These are phyloP conservation scores for Neobulgaria alba DNA, from an alignment of 2,329 filamentous ascomycete species.

Conservation along the genomic window DNA sequence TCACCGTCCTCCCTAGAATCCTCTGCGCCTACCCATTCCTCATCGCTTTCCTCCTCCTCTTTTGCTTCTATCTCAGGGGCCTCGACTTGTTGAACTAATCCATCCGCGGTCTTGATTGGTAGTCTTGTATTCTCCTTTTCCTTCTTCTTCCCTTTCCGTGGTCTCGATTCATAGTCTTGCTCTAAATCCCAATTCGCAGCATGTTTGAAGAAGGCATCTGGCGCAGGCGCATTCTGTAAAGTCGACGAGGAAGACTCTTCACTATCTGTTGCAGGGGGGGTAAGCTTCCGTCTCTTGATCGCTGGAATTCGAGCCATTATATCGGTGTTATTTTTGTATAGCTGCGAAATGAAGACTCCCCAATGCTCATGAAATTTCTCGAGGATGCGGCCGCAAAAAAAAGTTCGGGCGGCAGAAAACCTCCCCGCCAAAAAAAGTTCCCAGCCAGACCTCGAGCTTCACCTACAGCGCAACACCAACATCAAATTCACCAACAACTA, in stretches of 20 bases:
- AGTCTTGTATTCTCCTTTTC: slow-evolving; percentile 62
- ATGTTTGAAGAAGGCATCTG: slow-evolving; percentile 53
- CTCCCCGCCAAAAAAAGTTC: slow-evolving; percentile 19
- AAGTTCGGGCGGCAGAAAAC: slow-evolving; percentile 15
- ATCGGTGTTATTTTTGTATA: slow-evolving; percentile 3
- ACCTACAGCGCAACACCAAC: slow-evolving; percentile 1
- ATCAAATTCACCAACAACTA: slow-evolving; percentile 1
- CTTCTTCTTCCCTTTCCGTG: slow-evolving; percentile 68
- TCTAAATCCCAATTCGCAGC: slow-evolving; percentile 84
- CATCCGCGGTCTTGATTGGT: slow-evolving; percentile 80
- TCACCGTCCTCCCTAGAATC: slow-evolving; percentile 30
- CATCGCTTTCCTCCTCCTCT: slow-evolving; percentile 51
- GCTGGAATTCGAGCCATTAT: slow-evolving; percentile 27
- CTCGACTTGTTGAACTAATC: slow-evolving; percentile 54
- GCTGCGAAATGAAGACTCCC: slow-evolving; percentile 5
- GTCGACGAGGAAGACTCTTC: slow-evolving; percentile 31
- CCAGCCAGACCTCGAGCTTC: slow-evolving; percentile 2
- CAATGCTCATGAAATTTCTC: too few species aligned
- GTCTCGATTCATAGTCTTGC: slow-evolving; percentile 77
- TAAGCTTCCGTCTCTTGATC: slow-evolving; percentile 50
- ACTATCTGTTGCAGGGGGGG: slow-evolving; percentile 41
- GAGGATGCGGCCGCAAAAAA: slow-evolving; percentile 22
- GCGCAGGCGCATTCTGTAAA: slow-evolving; percentile 18
- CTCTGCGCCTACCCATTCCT: slow-evolving; percentile 53
- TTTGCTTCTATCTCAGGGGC: slow-evolving; percentile 44